Base-by-base conservation (phyloP, 1,284 basidiomycete genomes). In the Stereum hirsutum region DNA sequence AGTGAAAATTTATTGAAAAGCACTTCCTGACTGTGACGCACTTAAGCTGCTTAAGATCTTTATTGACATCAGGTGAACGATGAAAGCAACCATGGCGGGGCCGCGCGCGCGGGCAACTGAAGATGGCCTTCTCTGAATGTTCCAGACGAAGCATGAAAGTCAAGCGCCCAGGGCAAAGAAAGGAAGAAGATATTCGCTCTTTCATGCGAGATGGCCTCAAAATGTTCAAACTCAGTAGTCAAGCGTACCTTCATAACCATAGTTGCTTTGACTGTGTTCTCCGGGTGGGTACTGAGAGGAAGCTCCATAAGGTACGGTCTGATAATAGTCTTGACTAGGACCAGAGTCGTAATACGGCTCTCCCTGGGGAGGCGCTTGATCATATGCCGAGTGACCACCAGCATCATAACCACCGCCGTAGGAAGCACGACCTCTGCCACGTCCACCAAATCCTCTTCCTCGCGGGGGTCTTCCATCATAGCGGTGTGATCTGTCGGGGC, bases 181-280 rank as follows among this genome's bases (percentile, higher is more conserved):
- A n/a, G n/a, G n/a, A n/a, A n/a, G n/a, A n/a, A n/a, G n/a, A n/a
- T n/a, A n/a, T n/a, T n/a, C n/a, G n/a, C n/a, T n/a, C n/a, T n/a
- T n/a, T n/a, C n/a, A n/a, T n/a, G n/a, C n/a, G n/a, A n/a, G n/a
- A n/a, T n/a, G n/a, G n/a, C n/a, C n/a, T n/a, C n/a, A n/a, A 15
- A 28, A 5, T 41, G 20, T 31, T 27, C 39, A 27, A 27, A 31
- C n/a, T 19, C 19, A 34, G 57, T 51, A 54, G 59, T 74, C 70
- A 66, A 81, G 83, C 84, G 83, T 74, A 88, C 84, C 84, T 88
- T 86, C 82, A 66, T 64, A 75, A 68, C 68, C 62, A 60, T 75
- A 80, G 48, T 65, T 74, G n/a, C n/a, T n/a, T n/a, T n/a, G n/a
- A n/a, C n/a, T n/a, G n/a, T n/a, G n/a, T n/a, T n/a, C n/a, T n/a